Percentiles rank a stretch among this genome's conserved stretches.
Conservation (phyloP, 768 basidiomycete species). For the Kwoniella pini region DNA sequence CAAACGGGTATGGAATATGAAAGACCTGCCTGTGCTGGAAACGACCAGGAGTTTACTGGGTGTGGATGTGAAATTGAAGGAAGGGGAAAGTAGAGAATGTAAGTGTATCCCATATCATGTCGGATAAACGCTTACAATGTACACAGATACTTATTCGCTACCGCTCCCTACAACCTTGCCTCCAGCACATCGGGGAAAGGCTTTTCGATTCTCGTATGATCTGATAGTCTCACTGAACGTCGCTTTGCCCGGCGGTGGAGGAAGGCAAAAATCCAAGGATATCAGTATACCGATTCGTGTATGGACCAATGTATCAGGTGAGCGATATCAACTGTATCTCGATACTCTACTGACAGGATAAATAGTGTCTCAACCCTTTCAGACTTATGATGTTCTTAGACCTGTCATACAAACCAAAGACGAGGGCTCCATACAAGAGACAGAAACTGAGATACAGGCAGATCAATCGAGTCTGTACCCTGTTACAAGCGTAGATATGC, state of each 20-base stretch:
- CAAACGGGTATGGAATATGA: slow-evolving; percentile 54
- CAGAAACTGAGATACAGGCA: not conserved
- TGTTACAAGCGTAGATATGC: not conserved
- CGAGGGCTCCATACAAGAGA: slow-evolving; percentile 48
- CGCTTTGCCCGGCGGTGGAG: slow-evolving; percentile 28
- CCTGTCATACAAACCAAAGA: slow-evolving; percentile 62
- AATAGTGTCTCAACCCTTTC: slow-evolving; percentile 60
- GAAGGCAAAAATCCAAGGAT: slow-evolving; percentile 61
- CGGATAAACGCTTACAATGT: no score
- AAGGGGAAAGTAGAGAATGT: slow-evolving; percentile 87
- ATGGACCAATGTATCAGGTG: slow-evolving; percentile 83
- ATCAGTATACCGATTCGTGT: slow-evolving; percentile 84
- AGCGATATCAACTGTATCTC: slow-evolving; percentile 32
- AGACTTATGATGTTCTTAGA: slow-evolving; percentile 80
- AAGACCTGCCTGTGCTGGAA: slow-evolving; percentile 74
- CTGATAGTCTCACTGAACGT: slow-evolving; percentile 78
- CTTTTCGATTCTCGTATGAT: slow-evolving; percentile 83
- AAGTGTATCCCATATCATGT: slow-evolving; percentile 50
- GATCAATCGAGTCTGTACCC: not conserved
- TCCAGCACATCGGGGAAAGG: slow-evolving; percentile 83
- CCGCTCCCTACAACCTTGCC: slow-evolving; percentile 76
- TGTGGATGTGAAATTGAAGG: slow-evolving; percentile 75
- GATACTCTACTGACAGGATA: not conserved
- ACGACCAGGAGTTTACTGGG: slow-evolving; percentile 83
- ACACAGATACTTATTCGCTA: slow-evolving; percentile 75